A percentile compares a stretch with the other conserved stretches of the same genome.
Conservation (phyloP, 108 stramenopile species). For the Ochromonas danica region DNA sequence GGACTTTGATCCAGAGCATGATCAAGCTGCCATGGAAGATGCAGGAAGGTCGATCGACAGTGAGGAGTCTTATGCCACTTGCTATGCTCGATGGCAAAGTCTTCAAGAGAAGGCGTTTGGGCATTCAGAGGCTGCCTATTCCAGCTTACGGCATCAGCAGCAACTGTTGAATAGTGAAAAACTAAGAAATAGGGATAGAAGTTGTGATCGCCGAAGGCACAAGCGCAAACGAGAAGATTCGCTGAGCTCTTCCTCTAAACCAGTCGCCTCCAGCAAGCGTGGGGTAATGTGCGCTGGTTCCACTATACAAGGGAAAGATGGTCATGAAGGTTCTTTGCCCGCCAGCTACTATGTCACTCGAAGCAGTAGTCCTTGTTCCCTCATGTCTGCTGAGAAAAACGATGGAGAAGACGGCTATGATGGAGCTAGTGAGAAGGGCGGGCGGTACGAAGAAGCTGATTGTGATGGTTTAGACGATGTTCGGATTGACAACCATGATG, state of each 20-base stretch:
- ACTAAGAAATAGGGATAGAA: no score
- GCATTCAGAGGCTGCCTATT: neutral
- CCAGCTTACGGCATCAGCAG: no score
- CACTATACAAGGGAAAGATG: neutral
- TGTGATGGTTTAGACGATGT: neutral
- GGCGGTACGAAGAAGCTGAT: neutral
- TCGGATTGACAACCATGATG: neutral
- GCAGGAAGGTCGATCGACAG: neutral
- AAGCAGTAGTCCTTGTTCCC: neutral
- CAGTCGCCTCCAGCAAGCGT: neutral
- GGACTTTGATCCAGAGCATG: neutral
- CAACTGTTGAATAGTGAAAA: no score
- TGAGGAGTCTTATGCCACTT: neutral
- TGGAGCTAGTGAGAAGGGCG: neutral
- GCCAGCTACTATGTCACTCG: neutral
- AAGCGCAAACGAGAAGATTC: neutral
- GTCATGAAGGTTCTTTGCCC: neutral
- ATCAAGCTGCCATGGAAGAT: neutral
- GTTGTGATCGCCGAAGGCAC: no score
- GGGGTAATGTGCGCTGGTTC: neutral
- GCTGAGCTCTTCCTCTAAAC: neutral
- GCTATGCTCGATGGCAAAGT: neutral
- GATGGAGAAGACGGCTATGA: neutral
- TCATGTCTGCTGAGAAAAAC: neutral
- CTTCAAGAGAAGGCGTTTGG: neutral